Evolutionary conservation across 106 monocot species (phyloP).

Genomic region (Dioscorea zingiberensis): DNA sequence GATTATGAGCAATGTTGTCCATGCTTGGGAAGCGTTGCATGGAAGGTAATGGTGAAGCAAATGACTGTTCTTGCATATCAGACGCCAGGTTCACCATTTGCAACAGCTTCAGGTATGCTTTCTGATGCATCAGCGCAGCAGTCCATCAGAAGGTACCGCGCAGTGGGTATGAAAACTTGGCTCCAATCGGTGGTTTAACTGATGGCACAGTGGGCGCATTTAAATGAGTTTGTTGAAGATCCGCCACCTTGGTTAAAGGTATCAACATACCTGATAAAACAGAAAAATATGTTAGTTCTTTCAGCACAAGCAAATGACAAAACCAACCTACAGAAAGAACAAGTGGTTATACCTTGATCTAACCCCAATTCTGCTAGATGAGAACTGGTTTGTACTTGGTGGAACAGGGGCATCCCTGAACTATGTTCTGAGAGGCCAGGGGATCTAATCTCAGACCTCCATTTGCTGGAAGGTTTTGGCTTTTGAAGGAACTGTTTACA

Average conservation of each 20-base stretch:
- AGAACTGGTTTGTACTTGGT: constrained; percentile 79
- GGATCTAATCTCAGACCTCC: constrained; percentile 32
- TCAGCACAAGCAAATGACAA: background rate
- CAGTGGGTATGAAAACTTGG: constrained; percentile 69
- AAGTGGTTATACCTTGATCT: constrained; percentile 54
- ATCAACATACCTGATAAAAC: constrained; percentile 74
- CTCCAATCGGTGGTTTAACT: constrained; percentile 43
- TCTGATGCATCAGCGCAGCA: constrained; percentile 15
- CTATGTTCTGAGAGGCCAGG: constrained; percentile 22
- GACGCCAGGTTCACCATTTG: constrained; percentile 19
- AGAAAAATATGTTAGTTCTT: background rate
- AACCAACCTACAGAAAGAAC: background rate
- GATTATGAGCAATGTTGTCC: constrained; percentile 47
- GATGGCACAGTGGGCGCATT: constrained; percentile 52
- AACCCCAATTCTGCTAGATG: constrained; percentile 70
- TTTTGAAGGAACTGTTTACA: constrained; percentile 36
- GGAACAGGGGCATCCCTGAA: constrained; percentile 74
- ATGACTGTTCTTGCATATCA: constrained; percentile 14
- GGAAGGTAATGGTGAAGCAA: constrained; percentile 25
- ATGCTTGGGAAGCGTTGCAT: constrained; percentile 77
- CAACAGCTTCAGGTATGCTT: constrained; percentile 12
- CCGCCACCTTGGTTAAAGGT: constrained; percentile 81
- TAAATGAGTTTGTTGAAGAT: constrained; percentile 33
- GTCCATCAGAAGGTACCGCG: constrained; percentile 26
- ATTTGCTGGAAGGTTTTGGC: constrained; percentile 16